Evolutionary conservation across 495 filamentous ascomycete species (phyloP).

Genomic region (Penicillium dipodomyicola): DNA sequence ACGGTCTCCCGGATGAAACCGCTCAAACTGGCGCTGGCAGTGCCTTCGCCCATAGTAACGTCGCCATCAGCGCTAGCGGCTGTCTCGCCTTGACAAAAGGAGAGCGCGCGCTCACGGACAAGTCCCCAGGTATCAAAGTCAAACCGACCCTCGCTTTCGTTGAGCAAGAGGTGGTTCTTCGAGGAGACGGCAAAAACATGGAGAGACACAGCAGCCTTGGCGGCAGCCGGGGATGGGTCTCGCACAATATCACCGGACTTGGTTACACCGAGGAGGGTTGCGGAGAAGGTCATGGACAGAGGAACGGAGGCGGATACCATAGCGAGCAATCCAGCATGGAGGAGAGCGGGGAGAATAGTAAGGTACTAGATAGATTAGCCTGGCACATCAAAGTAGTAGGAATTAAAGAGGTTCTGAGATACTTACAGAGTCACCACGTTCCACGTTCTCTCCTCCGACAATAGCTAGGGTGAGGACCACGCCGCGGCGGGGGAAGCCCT

Average conservation of each 20-base stretch:
- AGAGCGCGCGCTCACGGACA: constrained; percentile 60
- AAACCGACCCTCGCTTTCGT: constrained; percentile 80
- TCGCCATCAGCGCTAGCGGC: constrained; percentile 46
- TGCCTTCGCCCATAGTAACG: constrained; percentile 35
- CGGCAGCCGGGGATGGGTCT: constrained; percentile 55
- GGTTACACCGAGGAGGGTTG: constrained; percentile 61
- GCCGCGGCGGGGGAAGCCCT: constrained; percentile 39
- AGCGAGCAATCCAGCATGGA: constrained; percentile 71
- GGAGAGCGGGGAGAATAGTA: constrained; percentile 66
- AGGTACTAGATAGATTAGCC: constrained; percentile 59
- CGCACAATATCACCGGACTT: constrained; percentile 48
- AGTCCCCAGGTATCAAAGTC: constrained; percentile 73
- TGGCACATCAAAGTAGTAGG: not conserved
- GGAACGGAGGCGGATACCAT: constrained; percentile 75
- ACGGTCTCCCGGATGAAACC: constrained; percentile 64
- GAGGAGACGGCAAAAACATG: constrained; percentile 79
- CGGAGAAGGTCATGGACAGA: constrained; percentile 64
- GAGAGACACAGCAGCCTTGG: constrained; percentile 60
- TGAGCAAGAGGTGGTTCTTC: constrained; percentile 68
- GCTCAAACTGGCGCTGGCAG: constrained; percentile 46
- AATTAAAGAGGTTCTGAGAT: constrained; percentile 1
- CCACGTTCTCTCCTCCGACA: constrained; percentile 54
- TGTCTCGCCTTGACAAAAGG: constrained; percentile 55
- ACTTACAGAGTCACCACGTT: constrained; percentile 70
- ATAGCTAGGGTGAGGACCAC: constrained; percentile 45